Percentiles rank a stretch among this genome's conserved stretches.
Conservation (phyloP, 2,329 filamentous ascomycete species). For the Sclerotinia sclerotiorum region DNA sequence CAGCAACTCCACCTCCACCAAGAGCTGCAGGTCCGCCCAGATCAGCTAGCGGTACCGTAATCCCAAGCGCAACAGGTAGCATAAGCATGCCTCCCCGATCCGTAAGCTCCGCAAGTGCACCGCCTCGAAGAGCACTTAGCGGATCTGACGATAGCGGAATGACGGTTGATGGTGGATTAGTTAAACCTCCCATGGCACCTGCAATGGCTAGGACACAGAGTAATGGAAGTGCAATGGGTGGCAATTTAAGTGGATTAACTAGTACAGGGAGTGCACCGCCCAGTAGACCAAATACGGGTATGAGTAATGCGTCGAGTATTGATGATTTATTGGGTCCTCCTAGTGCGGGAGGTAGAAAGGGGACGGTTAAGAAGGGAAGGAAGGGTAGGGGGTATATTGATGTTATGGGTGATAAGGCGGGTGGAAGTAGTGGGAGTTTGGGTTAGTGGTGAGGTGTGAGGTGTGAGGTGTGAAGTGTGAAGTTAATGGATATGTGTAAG, state of each 20-base stretch:
- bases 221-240: conserved; percentile 6
- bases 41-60: conserved; percentile 35
- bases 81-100: conserved; percentile 17
- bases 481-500: not conserved
- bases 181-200: conserved; percentile 8
- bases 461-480: not conserved
- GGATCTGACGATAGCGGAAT: not conserved
- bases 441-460: not conserved
- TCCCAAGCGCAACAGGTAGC: not conserved
- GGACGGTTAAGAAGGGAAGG: conserved; percentile 66
- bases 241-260: conserved; percentile 2
- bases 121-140: conserved; percentile 21
- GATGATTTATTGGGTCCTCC: conserved; percentile 85
- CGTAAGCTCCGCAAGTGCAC: conserved; percentile 16
- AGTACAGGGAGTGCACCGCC: conserved; percentile 36
- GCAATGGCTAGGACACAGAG: conserved; percentile 10
- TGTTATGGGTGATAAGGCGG: conserved; percentile 66
- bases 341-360: conserved; percentile 62
- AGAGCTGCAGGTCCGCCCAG: conserved; percentile 49
- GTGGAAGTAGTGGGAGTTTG: not conserved
- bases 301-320: conserved; percentile 92
- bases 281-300: conserved; percentile 71
- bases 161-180: not conserved
- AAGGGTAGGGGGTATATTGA: conserved; percentile 89
- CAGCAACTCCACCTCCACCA: conserved; percentile 78